These are phyloP conservation scores for Aquilaria malaccensis DNA, from an alignment of 345 rosid species.

Conservation along the genomic window DNA sequence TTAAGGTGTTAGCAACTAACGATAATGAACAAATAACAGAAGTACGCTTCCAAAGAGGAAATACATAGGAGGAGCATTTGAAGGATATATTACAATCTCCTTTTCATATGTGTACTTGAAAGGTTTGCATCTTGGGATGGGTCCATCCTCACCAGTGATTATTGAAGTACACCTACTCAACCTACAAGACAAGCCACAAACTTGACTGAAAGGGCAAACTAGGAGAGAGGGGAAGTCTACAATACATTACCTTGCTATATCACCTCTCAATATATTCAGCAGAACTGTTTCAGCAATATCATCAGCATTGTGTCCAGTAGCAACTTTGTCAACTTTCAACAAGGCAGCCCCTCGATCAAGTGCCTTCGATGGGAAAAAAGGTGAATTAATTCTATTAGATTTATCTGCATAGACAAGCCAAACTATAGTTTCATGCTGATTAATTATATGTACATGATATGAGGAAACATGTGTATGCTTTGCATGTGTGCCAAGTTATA, in stretches of 20 bases:
- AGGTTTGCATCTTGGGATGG: slow-evolving; percentile 96
- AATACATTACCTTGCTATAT: slow-evolving; percentile 69
- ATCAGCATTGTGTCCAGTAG: slow-evolving; percentile 93
- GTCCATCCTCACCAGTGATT: slow-evolving; percentile 94
- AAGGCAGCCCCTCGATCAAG: slow-evolving; percentile 91
- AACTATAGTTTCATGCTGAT: too few species aligned
- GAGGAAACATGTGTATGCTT: too few species aligned
- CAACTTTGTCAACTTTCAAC: slow-evolving; percentile 85
- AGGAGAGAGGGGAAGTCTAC: slow-evolving; percentile 1
- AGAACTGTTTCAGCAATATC: slow-evolving; percentile 96
- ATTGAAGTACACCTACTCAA: slow-evolving; percentile 84
- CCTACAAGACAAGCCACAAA: slow-evolving; percentile 26
- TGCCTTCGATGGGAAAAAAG: slow-evolving; percentile 40
- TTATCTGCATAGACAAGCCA: too few species aligned
- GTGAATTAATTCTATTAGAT: slow-evolving; percentile 10
- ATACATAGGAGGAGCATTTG: neutral
- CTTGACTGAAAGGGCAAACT: slow-evolving; percentile 2
- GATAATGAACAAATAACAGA: slow-evolving; percentile 3
- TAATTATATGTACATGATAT: too few species aligned
- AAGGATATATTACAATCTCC: slow-evolving; percentile 98
- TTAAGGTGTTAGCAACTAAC: slow-evolving; percentile 40
- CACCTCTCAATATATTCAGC: slow-evolving; percentile 83
- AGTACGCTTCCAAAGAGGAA: neutral
- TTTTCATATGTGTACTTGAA: slow-evolving; percentile 92
- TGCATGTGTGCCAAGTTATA: too few species aligned